Percentiles rank a stretch among this genome's conserved stretches.
phyloP scores from a whole-genome alignment of 2,329 filamentous ascomycete genomes.

The Talaromyces pinophilus region DNA sequence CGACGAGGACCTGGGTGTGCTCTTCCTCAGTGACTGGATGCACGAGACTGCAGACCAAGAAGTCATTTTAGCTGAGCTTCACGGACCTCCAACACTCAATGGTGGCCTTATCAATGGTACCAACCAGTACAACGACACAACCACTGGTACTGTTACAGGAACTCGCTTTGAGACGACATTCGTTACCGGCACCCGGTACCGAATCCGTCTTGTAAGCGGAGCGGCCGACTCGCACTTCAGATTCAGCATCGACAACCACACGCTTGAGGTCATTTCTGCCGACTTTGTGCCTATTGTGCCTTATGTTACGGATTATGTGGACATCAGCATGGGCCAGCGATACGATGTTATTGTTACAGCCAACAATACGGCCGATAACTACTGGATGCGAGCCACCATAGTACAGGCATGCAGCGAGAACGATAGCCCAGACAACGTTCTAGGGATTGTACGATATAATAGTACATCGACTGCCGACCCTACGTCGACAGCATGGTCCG shows the following conservation, averaged over 20 bases:
- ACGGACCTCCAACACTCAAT: not conserved
- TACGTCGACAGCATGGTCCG: slow-evolving; percentile 22
- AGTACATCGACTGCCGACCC: slow-evolving; percentile 24
- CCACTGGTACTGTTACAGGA: slow-evolving; percentile 20
- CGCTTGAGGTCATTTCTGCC: slow-evolving; percentile 54
- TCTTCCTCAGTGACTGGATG: slow-evolving; percentile 40
- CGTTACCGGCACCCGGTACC: slow-evolving; percentile 38
- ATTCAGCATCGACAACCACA: slow-evolving; percentile 55
- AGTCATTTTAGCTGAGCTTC: slow-evolving; percentile 16
- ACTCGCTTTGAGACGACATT: slow-evolving; percentile 50
- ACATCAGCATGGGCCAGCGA: slow-evolving; percentile 33
- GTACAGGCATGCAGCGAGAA: slow-evolving; percentile 48
- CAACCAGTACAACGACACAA: slow-evolving; percentile 14
- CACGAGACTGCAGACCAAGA: slow-evolving; percentile 32
- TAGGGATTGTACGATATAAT: slow-evolving; percentile 54
- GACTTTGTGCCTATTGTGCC: slow-evolving; percentile 60
- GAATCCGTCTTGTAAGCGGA: slow-evolving; percentile 47
- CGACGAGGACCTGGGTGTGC: slow-evolving; percentile 38
- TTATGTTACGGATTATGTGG: slow-evolving; percentile 50
- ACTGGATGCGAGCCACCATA: slow-evolving; percentile 50
- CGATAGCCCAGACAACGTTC: slow-evolving; percentile 41
- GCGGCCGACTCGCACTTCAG: slow-evolving; percentile 28
- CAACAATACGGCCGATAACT: slow-evolving; percentile 29
- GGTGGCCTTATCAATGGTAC: slow-evolving; percentile 10
- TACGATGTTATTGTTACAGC: slow-evolving; percentile 42